These are phyloP conservation scores for Glycine soja DNA, from an alignment of 306 rosid genomes.

Conservation along the genomic window DNA sequence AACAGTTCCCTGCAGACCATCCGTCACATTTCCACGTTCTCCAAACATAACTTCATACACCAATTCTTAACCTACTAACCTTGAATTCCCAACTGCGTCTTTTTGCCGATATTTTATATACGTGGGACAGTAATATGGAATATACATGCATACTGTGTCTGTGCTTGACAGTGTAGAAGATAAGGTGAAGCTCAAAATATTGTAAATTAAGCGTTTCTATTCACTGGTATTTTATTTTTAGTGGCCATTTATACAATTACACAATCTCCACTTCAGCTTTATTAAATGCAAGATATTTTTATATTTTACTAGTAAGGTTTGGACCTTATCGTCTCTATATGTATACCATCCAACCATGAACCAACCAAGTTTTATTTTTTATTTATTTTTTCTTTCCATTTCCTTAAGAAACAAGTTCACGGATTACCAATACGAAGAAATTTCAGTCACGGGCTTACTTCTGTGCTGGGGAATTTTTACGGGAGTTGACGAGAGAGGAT, in stretches of 20 bases:
- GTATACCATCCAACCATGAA: slow-evolving; percentile 46
- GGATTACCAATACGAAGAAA: slow-evolving; percentile 25
- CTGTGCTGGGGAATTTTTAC: background rate
- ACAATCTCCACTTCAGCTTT: slow-evolving; percentile 27
- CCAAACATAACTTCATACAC: slow-evolving; percentile 37
- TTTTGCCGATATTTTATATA: slow-evolving; percentile 1
- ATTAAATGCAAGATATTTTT: slow-evolving; percentile 29
- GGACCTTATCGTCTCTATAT: slow-evolving; percentile 4
- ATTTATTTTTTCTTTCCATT: background rate
- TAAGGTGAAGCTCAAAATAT: slow-evolving; percentile 8
- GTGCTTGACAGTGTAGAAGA: slow-evolving; percentile 1
- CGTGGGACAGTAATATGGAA: no score
- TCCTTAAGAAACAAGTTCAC: slow-evolving; percentile 18
- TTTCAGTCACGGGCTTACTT: slow-evolving; percentile 49
- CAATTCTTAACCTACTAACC: slow-evolving; percentile 49
- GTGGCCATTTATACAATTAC: slow-evolving; percentile 25
- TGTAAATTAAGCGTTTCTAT: slow-evolving; percentile 36
- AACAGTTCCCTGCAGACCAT: slow-evolving; percentile 18
- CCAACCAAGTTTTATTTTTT: background rate
- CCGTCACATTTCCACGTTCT: slow-evolving; percentile 26
- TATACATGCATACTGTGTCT: background rate
- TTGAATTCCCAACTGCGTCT: slow-evolving; percentile 43
- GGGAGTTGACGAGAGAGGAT: background rate
- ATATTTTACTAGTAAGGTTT: background rate
- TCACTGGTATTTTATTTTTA: slow-evolving; percentile 59